Evolutionary conservation across 441 rosid species (phyloP).

Genomic region (Eugenia klotzschiana): DNA sequence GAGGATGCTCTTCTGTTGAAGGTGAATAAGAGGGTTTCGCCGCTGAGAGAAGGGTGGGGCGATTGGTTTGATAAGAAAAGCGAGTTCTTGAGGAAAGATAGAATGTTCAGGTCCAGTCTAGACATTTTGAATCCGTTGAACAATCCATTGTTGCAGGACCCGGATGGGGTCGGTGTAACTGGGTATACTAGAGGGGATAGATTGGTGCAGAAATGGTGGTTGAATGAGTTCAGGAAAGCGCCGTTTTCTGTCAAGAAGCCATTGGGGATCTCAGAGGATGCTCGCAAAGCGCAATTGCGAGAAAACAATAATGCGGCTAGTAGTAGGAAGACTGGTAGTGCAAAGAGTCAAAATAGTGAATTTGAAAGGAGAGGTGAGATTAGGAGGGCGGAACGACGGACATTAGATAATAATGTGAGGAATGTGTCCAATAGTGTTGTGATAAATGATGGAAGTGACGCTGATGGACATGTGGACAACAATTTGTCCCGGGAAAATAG

Average conservation of each 20-base stretch:
- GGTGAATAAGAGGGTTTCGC: constrained; percentile 36
- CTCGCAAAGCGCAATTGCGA: not conserved
- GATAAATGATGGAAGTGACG: not conserved
- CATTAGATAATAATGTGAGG: constrained; percentile 24
- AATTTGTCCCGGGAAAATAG: not conserved
- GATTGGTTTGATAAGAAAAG: constrained; percentile 92
- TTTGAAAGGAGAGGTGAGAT: constrained; percentile 7
- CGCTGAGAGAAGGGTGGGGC: constrained; percentile 82
- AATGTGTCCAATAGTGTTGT: not conserved
- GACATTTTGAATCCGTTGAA: constrained; percentile 68
- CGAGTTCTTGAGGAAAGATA: constrained; percentile 76
- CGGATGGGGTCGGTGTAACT: constrained; percentile 61
- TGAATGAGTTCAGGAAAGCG: constrained; percentile 42
- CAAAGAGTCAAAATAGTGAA: not conserved
- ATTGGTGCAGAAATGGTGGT: constrained; percentile 51
- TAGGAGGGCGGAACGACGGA: constrained; percentile 46
- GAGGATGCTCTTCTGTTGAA: constrained; percentile 73
- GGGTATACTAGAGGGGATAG: constrained; percentile 71
- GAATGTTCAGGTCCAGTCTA: constrained; percentile 70
- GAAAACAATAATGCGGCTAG: constrained; percentile 7
- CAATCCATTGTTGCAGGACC: constrained; percentile 83
- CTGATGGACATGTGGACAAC: not conserved
- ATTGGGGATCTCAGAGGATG: constrained; percentile 21
- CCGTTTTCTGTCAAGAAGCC: constrained; percentile 53
- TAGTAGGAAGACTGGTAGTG: not conserved